Percentiles rank a stretch among this genome's conserved stretches.
Conservation (phyloP, 1,139 yeast genomes). For the Candida gigantensis region DNA sequence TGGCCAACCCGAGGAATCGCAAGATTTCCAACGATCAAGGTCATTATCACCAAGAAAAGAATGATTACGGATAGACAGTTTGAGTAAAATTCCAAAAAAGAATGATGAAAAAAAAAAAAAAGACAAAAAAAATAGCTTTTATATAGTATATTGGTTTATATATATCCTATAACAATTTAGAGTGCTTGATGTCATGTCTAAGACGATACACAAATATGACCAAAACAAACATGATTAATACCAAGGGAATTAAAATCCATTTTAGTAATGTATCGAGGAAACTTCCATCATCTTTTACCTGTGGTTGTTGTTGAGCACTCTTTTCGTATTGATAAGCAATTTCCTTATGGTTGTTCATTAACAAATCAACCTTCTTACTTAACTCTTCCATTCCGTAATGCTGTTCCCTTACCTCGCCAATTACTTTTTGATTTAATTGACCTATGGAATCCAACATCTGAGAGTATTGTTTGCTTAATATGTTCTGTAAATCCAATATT, state of each 20-base stretch:
- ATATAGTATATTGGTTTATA: neutral
- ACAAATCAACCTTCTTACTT: constrained; percentile 40
- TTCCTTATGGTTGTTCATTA: constrained; percentile 46
- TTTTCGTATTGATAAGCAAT: constrained; percentile 32
- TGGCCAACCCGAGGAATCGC: constrained; percentile 9
- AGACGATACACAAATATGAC: constrained; percentile 46
- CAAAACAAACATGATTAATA: constrained; percentile 38
- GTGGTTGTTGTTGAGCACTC: constrained; percentile 8
- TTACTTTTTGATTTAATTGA: constrained; percentile 38
- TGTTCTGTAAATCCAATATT: constrained; percentile 24
- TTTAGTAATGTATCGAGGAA: constrained; percentile 25
- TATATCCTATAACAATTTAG: constrained; percentile 39
- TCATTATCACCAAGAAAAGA: constrained; percentile 7
- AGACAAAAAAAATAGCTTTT: constrained; percentile 3
- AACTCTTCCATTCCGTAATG: constrained; percentile 38
- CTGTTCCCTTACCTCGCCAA: constrained; percentile 49
- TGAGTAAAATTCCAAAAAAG: no score
- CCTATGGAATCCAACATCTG: constrained; percentile 37
- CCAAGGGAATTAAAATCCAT: constrained; percentile 46
- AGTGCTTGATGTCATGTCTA: constrained; percentile 56
- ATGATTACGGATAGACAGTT: no score
- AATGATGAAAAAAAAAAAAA: neutral
- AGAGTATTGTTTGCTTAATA: constrained; percentile 34
- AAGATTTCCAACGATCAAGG: constrained; percentile 5
- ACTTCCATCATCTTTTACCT: neutral